Evolutionary conservation across 805 yeast species (phyloP).

Genomic region (Sugiyamaella mastotermitis): DNA sequence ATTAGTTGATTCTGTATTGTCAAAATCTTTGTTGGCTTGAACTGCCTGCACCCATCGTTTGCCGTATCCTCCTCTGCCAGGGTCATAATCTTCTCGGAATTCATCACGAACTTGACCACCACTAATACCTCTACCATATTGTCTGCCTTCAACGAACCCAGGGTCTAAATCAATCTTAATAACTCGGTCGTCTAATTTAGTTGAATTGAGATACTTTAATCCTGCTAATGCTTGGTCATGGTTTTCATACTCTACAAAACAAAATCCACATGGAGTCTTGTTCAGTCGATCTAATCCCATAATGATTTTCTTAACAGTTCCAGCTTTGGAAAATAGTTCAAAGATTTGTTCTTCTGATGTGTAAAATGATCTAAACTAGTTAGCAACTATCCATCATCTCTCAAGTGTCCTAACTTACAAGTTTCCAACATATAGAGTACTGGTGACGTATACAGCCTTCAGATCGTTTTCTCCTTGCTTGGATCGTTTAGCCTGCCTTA

Average conservation of each 20-base stretch:
- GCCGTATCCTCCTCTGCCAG: constrained; percentile 41
- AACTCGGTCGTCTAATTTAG: constrained; percentile 75
- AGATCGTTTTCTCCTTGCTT: constrained; percentile 45
- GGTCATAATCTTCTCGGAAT: constrained; percentile 37
- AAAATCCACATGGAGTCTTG: constrained; percentile 94
- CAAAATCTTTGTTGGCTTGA: background rate
- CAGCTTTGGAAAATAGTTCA: constrained; percentile 66
- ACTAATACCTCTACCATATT: constrained; percentile 84
- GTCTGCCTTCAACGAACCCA: constrained; percentile 92
- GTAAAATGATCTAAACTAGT: too few species aligned
- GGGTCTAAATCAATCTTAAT: constrained; percentile 91
- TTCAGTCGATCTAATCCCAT: constrained; percentile 94
- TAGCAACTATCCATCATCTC: background rate
- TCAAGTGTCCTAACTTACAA: constrained; percentile 33
- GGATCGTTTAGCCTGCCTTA: constrained; percentile 30
- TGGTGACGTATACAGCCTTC: constrained; percentile 56
- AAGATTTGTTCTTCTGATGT: constrained; percentile 93
- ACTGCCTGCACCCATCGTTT: constrained; percentile 20
- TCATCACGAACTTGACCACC: constrained; percentile 93
- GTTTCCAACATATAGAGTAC: constrained; percentile 88
- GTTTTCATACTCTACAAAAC: constrained; percentile 74
- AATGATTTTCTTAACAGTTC: constrained; percentile 58
- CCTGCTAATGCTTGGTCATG: constrained; percentile 74
- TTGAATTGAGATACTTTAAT: constrained; percentile 72
- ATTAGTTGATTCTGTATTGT: background rate